Percentiles rank a stretch among this genome's conserved stretches.
Evolutionary conservation across 2,329 filamentous ascomycete genomes (phyloP).

Genomic region (Claviceps sorghi): DNA sequence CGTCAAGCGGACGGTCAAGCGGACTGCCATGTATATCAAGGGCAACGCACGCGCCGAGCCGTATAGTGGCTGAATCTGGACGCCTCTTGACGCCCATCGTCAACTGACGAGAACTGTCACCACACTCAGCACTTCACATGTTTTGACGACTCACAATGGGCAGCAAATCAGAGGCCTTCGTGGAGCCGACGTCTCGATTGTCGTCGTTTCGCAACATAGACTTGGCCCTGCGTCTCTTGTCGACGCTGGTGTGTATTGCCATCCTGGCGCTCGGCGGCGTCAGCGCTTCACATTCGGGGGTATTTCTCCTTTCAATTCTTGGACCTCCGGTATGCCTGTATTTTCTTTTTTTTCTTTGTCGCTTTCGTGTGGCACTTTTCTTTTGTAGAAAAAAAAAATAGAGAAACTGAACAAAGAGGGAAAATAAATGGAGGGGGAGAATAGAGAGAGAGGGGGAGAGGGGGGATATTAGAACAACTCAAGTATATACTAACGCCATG

Average conservation of each 20-base stretch:
- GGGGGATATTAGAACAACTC: no score
- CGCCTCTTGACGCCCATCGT: not conserved
- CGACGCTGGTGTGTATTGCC: not conserved
- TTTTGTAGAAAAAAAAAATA: no score
- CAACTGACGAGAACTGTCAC: not conserved
- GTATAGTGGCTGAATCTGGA: not conserved
- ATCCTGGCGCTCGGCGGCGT: conserved; percentile 3
- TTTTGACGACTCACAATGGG: not conserved
- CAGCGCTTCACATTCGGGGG: not conserved
- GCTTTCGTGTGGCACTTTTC: not conserved
- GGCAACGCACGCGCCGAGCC: no score
- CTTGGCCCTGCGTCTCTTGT: not conserved
- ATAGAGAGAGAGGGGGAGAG: no score
- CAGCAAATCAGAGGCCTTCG: not conserved
- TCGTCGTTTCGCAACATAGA: not conserved
- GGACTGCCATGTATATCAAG: no score
- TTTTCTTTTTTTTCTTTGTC: not conserved
- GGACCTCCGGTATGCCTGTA: conserved; percentile 3
- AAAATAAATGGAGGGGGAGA: no score
- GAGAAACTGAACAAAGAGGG: no score
- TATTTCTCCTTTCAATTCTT: conserved; percentile 4
- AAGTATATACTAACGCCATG: not conserved
- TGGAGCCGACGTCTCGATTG: not conserved
- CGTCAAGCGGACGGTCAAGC: no score
- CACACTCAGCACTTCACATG: not conserved